Conservation (phyloP, 352 stramenopile species). For the Phytophthora litchii region DNA sequence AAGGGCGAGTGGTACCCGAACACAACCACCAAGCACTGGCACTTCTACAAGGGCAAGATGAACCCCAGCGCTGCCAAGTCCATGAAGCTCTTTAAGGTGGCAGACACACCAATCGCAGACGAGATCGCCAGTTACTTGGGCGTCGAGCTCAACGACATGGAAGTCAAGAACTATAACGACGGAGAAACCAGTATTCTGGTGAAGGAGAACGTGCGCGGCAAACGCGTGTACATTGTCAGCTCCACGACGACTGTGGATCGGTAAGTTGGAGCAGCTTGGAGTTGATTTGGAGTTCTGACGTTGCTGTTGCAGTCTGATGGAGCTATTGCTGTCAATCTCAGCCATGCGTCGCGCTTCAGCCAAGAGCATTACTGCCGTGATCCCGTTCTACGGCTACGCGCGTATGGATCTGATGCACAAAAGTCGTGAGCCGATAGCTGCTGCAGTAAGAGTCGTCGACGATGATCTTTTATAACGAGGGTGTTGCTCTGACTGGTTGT, state of each 20-base stretch:
- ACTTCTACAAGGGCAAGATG: slow-evolving; percentile 90
- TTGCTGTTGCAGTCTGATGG: slow-evolving; percentile 66
- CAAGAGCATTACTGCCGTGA: slow-evolving; percentile 89
- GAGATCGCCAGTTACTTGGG: slow-evolving; percentile 85
- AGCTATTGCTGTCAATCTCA: slow-evolving; percentile 83
- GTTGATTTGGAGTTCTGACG: slow-evolving; percentile 2
- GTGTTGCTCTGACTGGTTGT: neutral
- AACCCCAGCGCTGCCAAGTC: slow-evolving; percentile 81
- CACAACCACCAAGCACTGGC: slow-evolving; percentile 88
- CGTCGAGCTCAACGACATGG: slow-evolving; percentile 81
- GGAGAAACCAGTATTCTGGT: slow-evolving; percentile 82
- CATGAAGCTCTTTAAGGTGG: slow-evolving; percentile 91
- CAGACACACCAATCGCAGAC: slow-evolving; percentile 85
- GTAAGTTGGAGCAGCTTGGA: slow-evolving; percentile 29
- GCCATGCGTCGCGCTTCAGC: slow-evolving; percentile 84
- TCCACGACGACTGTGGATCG: slow-evolving; percentile 88
- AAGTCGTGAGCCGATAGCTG: slow-evolving; percentile 78
- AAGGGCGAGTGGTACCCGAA: slow-evolving; percentile 72
- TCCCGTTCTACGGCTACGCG: slow-evolving; percentile 89
- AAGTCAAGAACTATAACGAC: slow-evolving; percentile 84
- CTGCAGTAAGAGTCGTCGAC: slow-evolving; percentile 44
- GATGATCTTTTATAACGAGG: neutral
- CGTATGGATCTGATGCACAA: slow-evolving; percentile 89
- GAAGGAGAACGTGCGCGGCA: slow-evolving; percentile 79
- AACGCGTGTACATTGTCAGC: slow-evolving; percentile 87